Evolutionary conservation across 2,329 filamentous ascomycete species (phyloP).

Genomic region (Alternaria arbusti): DNA sequence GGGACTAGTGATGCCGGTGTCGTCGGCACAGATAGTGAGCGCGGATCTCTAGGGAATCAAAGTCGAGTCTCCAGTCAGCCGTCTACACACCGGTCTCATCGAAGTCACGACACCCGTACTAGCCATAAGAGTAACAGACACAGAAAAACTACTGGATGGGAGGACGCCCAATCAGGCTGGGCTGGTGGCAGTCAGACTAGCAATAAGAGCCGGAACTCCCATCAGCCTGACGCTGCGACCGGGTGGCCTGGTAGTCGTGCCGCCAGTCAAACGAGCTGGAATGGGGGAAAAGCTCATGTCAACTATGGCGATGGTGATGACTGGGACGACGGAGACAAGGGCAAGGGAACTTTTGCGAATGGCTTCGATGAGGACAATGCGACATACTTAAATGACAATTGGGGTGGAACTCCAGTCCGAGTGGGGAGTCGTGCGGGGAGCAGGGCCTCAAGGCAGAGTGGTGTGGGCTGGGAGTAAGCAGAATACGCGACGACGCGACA

Average conservation of each 20-base stretch:
- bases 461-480: slow-evolving; percentile 10
- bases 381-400: slow-evolving; percentile 30
- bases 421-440: slow-evolving; percentile 14
- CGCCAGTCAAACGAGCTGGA: slow-evolving; percentile 1
- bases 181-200: background rate
- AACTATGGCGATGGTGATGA: slow-evolving; percentile 7
- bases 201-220: background rate
- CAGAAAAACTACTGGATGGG: background rate
- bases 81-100: background rate
- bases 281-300: background rate
- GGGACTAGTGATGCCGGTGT: slow-evolving; percentile 27
- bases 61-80: slow-evolving; percentile 1
- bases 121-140: background rate
- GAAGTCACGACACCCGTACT: background rate
- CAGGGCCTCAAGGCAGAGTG: background rate
- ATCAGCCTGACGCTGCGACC: background rate
- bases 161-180: background rate
- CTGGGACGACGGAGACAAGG: background rate
- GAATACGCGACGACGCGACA: background rate
- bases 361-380: slow-evolving; percentile 29
- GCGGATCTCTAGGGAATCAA: slow-evolving; percentile 9
- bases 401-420: slow-evolving; percentile 23
- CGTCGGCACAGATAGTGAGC: slow-evolving; percentile 13
- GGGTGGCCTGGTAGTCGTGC: background rate
- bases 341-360: slow-evolving; percentile 15